Base-by-base conservation (phyloP, 495 filamentous ascomycete genomes). In the Hypoxylon subgilvum region DNA sequence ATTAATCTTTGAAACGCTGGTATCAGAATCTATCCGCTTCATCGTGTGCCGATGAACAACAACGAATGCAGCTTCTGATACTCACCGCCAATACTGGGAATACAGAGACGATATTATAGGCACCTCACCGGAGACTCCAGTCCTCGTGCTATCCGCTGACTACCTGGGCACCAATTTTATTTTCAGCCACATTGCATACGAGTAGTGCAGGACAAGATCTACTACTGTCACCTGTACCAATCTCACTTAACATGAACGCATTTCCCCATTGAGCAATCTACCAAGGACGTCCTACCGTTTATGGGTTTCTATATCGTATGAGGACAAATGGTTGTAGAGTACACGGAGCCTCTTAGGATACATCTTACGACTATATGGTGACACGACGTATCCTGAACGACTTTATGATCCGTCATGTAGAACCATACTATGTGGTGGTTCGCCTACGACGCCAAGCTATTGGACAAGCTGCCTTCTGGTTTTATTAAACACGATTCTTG, bases 391-490 rank as follows among this genome's bases (percentile, higher is more conserved):
- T 55, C n/a, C n/a, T n/a, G n/a, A n/a, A 54, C 57, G 19, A 34
- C 31, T 48, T 14, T 35, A n/a, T 3, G 40, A 36, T 36, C 38
- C 14, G 35, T 40, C 16, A 35, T 28, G 60, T 62, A 27, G 43
- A 19, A 64, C 60, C 25, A 6, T 51, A 36, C 42, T 25, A 49
- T 62, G 64, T 51, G 50, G 53, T 38, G 38, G 48, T 47, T 69
- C 67, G 67, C 55, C 56, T 69, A 69, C 21, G 39, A 25, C 47
- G 52, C 12, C 14, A 62, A 60, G 44, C 44, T 34, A 69, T 69
- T 69, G 67, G 67, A 39, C 28, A 16, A 27, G 8, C 40, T n/a
- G 39, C 12, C 32, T 7, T 39, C 30, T 25, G 31, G 34, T 64
- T 36, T 36, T 63, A 30, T 43, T 44, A 35, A 39, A 59, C 39